A percentile compares a stretch with the other conserved stretches of the same genome.
phyloP scores from a whole-genome alignment of 2,329 filamentous ascomycete genomes.

The Fusarium nurragi region DNA sequence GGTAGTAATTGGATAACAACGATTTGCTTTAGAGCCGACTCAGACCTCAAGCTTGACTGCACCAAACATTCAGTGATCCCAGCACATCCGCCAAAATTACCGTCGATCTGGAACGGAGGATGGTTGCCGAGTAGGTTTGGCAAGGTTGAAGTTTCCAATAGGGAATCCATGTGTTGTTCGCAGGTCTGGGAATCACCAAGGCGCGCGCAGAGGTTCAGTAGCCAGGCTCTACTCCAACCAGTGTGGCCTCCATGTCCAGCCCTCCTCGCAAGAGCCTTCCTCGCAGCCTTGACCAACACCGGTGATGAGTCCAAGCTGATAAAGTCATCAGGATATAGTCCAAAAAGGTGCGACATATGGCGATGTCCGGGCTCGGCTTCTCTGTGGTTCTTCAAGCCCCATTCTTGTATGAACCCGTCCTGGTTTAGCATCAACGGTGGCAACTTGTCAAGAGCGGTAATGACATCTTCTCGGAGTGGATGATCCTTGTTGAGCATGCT shows the following conservation, averaged over 20 bases:
- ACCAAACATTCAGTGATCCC: constrained; percentile 38
- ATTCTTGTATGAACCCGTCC: constrained; percentile 51
- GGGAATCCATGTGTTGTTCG: constrained; percentile 25
- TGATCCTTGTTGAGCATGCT: constrained; percentile 21
- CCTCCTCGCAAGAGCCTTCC: constrained; percentile 43
- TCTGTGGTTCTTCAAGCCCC: constrained; percentile 49
- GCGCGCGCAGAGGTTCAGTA: constrained; percentile 59
- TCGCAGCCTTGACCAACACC: constrained; percentile 43
- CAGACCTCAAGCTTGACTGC: constrained; percentile 18
- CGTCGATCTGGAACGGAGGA: constrained; percentile 46
- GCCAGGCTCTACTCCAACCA: constrained; percentile 63
- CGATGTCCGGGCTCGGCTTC: constrained; percentile 59
- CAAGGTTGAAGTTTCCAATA: constrained; percentile 27
- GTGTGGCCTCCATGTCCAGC: constrained; percentile 55
- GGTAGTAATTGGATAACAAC: constrained; percentile 30
- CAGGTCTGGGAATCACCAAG: constrained; percentile 42
- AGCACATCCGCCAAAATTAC: constrained; percentile 43
- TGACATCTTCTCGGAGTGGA: neutral
- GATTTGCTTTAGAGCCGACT: neutral
- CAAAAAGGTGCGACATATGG: constrained; percentile 61
- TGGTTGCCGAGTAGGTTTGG: constrained; percentile 37
- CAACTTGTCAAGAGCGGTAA: constrained; percentile 3
- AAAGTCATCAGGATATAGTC: constrained; percentile 55
- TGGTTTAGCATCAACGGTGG: constrained; percentile 26
- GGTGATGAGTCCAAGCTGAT: constrained; percentile 33